Evolutionary conservation across 495 filamentous ascomycete genomes (phyloP).

Genomic region (Extremus antarcticus): DNA sequence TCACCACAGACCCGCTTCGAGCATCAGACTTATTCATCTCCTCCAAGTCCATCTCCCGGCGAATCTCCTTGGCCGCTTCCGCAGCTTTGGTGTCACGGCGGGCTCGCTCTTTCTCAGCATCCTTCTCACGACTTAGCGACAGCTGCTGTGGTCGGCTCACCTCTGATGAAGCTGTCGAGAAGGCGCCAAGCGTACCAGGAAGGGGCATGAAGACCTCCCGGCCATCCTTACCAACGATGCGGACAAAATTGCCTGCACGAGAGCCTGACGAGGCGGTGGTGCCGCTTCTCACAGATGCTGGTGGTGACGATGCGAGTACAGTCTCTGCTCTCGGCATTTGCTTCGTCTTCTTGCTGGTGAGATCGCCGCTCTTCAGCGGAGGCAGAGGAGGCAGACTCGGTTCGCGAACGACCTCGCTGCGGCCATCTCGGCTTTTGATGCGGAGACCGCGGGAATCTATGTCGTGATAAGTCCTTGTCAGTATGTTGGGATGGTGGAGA

Average conservation of each 20-base stretch:
- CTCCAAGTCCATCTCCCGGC: not conserved
- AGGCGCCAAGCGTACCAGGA: not conserved
- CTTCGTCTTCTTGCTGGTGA: not conserved
- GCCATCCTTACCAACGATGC: conserved; percentile 6
- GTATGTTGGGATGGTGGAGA: not conserved
- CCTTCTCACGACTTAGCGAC: not conserved
- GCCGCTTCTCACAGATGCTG: not conserved
- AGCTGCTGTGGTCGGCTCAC: not conserved
- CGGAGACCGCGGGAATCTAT: conserved; percentile 3
- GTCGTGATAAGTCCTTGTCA: too few species aligned
- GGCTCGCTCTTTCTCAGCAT: not conserved
- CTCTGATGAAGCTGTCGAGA: not conserved
- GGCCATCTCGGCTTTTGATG: not conserved
- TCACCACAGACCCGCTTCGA: not conserved
- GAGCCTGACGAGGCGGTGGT: not conserved
- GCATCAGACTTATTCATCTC: not conserved
- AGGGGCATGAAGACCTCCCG: conserved; percentile 9
- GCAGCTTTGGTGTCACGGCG: not conserved
- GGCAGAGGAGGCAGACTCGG: not conserved
- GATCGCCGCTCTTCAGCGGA: not conserved
- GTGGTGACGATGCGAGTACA: not conserved
- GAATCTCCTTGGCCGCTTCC: not conserved
- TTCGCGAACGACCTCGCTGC: not conserved
- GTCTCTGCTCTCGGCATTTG: not conserved
- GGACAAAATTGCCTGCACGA: not conserved